Conservation (phyloP, 352 stramenopile species). For the Peronospora farinosa region DNA sequence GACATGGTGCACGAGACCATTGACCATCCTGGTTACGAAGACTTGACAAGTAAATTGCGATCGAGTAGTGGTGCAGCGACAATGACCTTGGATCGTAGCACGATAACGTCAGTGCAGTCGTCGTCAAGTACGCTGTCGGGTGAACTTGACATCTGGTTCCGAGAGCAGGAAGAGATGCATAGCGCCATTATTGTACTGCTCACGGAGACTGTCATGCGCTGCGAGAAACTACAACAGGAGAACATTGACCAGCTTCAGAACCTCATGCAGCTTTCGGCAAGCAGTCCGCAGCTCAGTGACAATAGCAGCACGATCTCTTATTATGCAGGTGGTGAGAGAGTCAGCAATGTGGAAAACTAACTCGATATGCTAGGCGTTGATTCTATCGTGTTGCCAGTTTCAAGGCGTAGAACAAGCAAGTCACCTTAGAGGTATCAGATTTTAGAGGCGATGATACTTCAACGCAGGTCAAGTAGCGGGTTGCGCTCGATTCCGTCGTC, state of each 20-base stretch:
- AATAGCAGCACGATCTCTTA: slow-evolving; percentile 22
- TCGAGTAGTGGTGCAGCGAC: slow-evolving; percentile 11
- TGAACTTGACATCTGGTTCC: slow-evolving; percentile 70
- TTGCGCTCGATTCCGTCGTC: not conserved
- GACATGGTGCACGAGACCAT: slow-evolving; percentile 23
- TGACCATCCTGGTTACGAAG: slow-evolving; percentile 12
- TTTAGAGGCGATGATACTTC: slow-evolving; percentile 5
- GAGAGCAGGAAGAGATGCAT: slow-evolving; percentile 83
- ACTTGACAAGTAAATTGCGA: slow-evolving; percentile 5
- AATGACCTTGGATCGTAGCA: slow-evolving; percentile 27
- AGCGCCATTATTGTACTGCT: slow-evolving; percentile 72
- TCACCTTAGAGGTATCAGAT: slow-evolving; percentile 10
- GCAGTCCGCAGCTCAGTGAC: slow-evolving; percentile 17
- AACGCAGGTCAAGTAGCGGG: not conserved
- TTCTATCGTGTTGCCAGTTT: slow-evolving; percentile 4
- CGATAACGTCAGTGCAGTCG: slow-evolving; percentile 42
- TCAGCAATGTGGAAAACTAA: slow-evolving; percentile 11
- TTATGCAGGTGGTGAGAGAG: slow-evolving; percentile 14
- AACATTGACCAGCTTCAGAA: slow-evolving; percentile 81
- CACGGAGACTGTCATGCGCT: slow-evolving; percentile 76
- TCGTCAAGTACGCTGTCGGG: slow-evolving; percentile 63
- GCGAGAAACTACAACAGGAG: slow-evolving; percentile 75
- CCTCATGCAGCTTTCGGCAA: slow-evolving; percentile 63
- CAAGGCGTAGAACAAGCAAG: slow-evolving; percentile 3
- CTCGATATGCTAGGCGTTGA: slow-evolving; percentile 13